Percentiles rank a stretch among this genome's conserved stretches.
phyloP scores from a whole-genome alignment of 2,329 filamentous ascomycete species.

The Xylaria sp. region DNA sequence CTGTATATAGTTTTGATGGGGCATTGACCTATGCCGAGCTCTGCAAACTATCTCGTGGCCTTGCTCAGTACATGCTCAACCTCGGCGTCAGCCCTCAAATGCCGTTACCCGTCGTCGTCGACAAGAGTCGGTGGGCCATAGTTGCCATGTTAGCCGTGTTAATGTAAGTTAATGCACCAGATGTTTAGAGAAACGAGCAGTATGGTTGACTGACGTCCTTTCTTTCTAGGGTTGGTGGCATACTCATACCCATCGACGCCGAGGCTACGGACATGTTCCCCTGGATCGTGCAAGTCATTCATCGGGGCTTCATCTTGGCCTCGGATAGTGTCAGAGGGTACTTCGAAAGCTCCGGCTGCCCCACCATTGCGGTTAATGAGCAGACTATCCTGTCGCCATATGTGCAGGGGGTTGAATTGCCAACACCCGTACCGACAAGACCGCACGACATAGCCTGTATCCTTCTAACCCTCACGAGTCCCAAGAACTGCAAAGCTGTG shows the following conservation, averaged over 20 bases:
- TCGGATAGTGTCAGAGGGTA: slow-evolving; percentile 57
- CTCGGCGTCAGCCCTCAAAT: slow-evolving; percentile 47
- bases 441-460: slow-evolving; percentile 67
- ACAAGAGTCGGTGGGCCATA: slow-evolving; percentile 76
- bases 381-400: slow-evolving; percentile 54
- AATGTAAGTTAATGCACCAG: slow-evolving; percentile 66
- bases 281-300: slow-evolving; percentile 57
- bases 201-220: slow-evolving; percentile 16
- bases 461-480: slow-evolving; percentile 69
- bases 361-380: slow-evolving; percentile 57
- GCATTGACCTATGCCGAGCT: slow-evolving; percentile 49
- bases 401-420: slow-evolving; percentile 46
- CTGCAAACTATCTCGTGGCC: slow-evolving; percentile 44
- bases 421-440: slow-evolving; percentile 48
- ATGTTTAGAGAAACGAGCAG: not conserved
- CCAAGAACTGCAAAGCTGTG: slow-evolving; percentile 68
- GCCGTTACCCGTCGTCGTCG: slow-evolving; percentile 73
- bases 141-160: slow-evolving; percentile 76
- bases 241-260: slow-evolving; percentile 62
- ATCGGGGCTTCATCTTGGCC: slow-evolving; percentile 57
- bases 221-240: slow-evolving; percentile 55
- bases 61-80: slow-evolving; percentile 47
- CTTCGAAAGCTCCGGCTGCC: slow-evolving; percentile 55
- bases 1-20: slow-evolving; percentile 50
- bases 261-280: slow-evolving; percentile 57